Evolutionary conservation across 345 rosid species (phyloP), one percentile per base, ranked within the genome.

Genomic region (Brassica carinata): DNA sequence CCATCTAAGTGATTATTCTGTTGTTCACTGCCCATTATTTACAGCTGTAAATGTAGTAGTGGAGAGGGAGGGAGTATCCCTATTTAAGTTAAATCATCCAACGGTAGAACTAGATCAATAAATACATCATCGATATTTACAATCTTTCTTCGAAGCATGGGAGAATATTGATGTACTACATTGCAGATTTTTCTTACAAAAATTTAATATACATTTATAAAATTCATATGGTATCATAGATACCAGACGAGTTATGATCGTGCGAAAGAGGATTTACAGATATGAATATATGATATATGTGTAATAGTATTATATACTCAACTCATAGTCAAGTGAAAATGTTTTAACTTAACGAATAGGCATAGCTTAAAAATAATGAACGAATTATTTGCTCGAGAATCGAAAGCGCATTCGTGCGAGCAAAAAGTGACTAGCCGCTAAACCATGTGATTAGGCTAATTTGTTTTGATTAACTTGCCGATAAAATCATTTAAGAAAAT

Each of bases 351-450:
- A 64, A 55, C 48, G 45, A 69, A 18, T 31, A 77, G 51, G 51
- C 51, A 43, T 48, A 48, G 48, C 13, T 61, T 79, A 76, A 73
- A 84, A 83, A 36, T 74, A 66, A 29, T 72, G 66, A 40, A 8
- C 62, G 64, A 77, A 75, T 80, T 68, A 86, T 85, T 51, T 82
- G 83, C 87, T 89, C 83, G 86, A 87, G 83, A 88, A 86, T 84
- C 85, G 86, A 67, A 84, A 91, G 84, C 80, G 89, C 92, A 79
- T 89, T 86, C 94, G 91, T 91, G 92, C 89, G 86, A 86, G 33
- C 85, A 79, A 85, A 75, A 82, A 84, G 68, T 73, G 57, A 77
- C 87, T 85, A 84, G 85, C 97, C 79, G 71, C 67, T 59, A 71
- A 57, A 71, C 79, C 82, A 62, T 69, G 69, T 67, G 64, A 67